Evolutionary conservation across 108 stramenopile genomes (phyloP).

Genomic region (Nitzschia putrida): DNA sequence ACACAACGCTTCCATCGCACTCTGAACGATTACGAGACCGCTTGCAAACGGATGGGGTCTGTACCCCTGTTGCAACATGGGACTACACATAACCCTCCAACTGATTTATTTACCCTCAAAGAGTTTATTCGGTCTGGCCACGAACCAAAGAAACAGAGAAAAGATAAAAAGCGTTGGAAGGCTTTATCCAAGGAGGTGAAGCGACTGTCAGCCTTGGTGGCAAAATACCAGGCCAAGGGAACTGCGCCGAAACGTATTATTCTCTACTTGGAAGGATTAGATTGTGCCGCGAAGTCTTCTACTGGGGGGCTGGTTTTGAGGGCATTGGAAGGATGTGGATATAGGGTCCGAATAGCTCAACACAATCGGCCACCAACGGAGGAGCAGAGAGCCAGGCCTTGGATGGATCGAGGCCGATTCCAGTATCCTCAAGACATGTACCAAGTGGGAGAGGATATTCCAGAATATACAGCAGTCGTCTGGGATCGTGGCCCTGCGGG

Average conservation of each 20-base stretch:
- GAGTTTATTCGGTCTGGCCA: slow-evolving; percentile 49
- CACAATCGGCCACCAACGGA: slow-evolving; percentile 77
- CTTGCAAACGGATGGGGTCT: slow-evolving; percentile 54
- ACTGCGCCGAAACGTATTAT: slow-evolving; percentile 72
- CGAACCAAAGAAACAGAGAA: slow-evolving; percentile 34
- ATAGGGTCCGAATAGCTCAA: slow-evolving; percentile 58
- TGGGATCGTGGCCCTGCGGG: slow-evolving; percentile 77
- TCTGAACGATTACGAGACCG: slow-evolving; percentile 46
- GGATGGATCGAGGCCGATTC: slow-evolving; percentile 75
- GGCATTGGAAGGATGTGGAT: slow-evolving; percentile 59
- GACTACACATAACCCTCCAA: slow-evolving; percentile 44
- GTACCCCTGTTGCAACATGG: slow-evolving; percentile 18
- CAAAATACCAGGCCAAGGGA: slow-evolving; percentile 34
- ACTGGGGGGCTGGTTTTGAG: slow-evolving; percentile 64
- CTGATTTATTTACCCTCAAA: slow-evolving; percentile 60
- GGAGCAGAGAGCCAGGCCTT: slow-evolving; percentile 64
- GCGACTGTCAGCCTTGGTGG: slow-evolving; percentile 37
- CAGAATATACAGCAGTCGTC: slow-evolving; percentile 44
- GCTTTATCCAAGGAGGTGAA: slow-evolving; percentile 37
- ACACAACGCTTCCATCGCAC: slow-evolving; percentile 53
- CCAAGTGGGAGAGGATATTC: slow-evolving; percentile 20
- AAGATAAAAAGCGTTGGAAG: slow-evolving; percentile 42
- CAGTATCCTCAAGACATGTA: slow-evolving; percentile 51
- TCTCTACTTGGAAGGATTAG: slow-evolving; percentile 77
- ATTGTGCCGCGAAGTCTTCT: slow-evolving; percentile 72